Evolutionary conservation across 169 alveolate species (phyloP), one percentile per base, ranked within the genome.

Genomic region (Eimeria praecox): DNA sequence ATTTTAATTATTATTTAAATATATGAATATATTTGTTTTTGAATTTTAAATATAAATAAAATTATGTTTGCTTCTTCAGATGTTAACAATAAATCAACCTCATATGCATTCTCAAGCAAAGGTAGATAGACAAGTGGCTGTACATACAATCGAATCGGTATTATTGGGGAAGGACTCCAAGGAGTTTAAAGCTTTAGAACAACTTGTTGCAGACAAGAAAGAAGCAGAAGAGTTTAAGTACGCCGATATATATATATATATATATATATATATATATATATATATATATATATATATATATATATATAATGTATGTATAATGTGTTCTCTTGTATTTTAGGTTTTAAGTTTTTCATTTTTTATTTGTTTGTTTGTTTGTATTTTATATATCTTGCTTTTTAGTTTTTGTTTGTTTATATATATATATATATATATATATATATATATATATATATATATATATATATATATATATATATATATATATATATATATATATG

Each of bases 71-170:
- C 52, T 73, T 10, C 27, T 42, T 78, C 91, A 92, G 95, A 62
- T 82, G 33, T 64, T 92, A 18, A 40, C 93, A 14, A 92, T 92
- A 27, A 59, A 78, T 10, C 95, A 92, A 86, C 93, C 95, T 6
- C 91, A 92, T 82, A 92, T 91, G 52, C 95, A 83, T 27, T 85
- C 96, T n/a, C 83, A 87, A 42, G 94, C 62, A 4, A 94, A 94
- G 46, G 85, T 87, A 10, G 96, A 94, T 18, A 54, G 96, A 10
- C 94, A 94, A 30, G 94, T 85, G 16, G 96, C 82, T 9, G 42
- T 87, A 24, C 73, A 78, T 20, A 54, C 87, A 52, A 83, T 94
- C 3, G 75, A 40, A 4, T 35, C 40, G 9, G 96, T 94, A 40
- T 1, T 18, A 6, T 44, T 94, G 94, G 96, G 96, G 16, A 75